Evolutionary conservation across 2,329 filamentous ascomycete species (phyloP).

Genomic region (Lasiodiplodia sp.): DNA sequence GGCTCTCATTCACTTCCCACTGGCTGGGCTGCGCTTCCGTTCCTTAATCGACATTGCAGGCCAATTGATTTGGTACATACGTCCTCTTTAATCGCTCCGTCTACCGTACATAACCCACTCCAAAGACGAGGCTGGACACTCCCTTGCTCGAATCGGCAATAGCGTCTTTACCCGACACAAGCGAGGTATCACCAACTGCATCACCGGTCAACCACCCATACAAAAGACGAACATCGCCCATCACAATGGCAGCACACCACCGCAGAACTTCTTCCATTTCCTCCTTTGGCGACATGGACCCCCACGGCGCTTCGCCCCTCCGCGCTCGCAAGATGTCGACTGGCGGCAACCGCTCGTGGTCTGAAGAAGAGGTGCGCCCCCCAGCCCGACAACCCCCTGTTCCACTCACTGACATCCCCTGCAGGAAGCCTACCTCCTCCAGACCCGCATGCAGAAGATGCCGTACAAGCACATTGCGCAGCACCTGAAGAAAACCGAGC

Average conservation of each 20-base stretch:
- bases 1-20: constrained; percentile 59
- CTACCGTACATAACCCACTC: constrained; percentile 41
- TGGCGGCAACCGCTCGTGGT: constrained; percentile 81
- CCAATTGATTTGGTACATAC: constrained; percentile 44
- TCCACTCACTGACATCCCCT: constrained; percentile 33
- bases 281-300: constrained; percentile 47
- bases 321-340: constrained; percentile 62
- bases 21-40: constrained; percentile 62
- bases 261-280: constrained; percentile 49
- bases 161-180: constrained; percentile 21
- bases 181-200: constrained; percentile 15
- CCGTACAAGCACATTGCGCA: constrained; percentile 89
- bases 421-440: constrained; percentile 82
- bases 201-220: constrained; percentile 18
- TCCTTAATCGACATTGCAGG: constrained; percentile 57
- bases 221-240: constrained; percentile 64
- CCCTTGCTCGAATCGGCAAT: constrained; percentile 23
- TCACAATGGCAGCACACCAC: constrained; percentile 35
- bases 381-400: neutral
- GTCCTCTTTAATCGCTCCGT: constrained; percentile 48
- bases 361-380: constrained; percentile 76
- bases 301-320: constrained; percentile 54
- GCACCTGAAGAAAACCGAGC: constrained; percentile 85
- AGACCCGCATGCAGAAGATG: constrained; percentile 86
- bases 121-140: constrained; percentile 22